These are phyloP conservation scores for Cenococcum geophilum DNA, from an alignment of 495 filamentous ascomycete species.

Conservation along the genomic window DNA sequence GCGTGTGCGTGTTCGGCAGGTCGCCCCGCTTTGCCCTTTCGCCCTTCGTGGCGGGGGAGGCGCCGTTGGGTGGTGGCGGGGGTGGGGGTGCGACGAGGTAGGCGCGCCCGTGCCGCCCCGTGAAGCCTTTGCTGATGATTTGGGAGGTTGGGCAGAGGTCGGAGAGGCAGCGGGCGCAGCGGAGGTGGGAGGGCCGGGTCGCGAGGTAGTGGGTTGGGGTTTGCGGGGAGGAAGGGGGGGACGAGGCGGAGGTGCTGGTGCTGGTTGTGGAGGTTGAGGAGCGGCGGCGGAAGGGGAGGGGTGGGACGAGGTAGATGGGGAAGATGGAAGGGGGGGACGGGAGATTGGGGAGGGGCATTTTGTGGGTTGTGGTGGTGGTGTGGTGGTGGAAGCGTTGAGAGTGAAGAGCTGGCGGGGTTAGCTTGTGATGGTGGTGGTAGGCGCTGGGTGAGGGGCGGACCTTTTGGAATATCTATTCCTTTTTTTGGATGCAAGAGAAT, in stretches of 20 bases:
- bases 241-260: conserved; percentile 27
- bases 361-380: conserved; percentile 47
- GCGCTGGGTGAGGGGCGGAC: conserved; percentile 67
- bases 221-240: conserved; percentile 21
- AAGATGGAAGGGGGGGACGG: conserved; percentile 35
- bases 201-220: conserved; percentile 42
- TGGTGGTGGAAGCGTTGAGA: conserved; percentile 45
- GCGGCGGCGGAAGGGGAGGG: conserved; percentile 46
- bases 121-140: conserved; percentile 89
- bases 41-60: too few relatives aligned
- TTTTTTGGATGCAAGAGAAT: not conserved
- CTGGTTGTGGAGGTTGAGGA: conserved; percentile 34
- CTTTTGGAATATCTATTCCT: conserved; percentile 68
- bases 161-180: conserved; percentile 64
- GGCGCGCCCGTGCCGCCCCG: conserved; percentile 85
- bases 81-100: conserved; percentile 66
- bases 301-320: conserved; percentile 51
- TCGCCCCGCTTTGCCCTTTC: too few relatives aligned
- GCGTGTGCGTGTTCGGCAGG: conserved; percentile 53
- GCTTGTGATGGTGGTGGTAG: conserved; percentile 91
- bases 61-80: conserved; percentile 17
- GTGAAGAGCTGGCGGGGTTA: conserved; percentile 53
- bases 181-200: conserved; percentile 55
- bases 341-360: not conserved
- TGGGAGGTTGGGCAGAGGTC: conserved; percentile 71